Conservation (phyloP, 768 basidiomycete species). For the Exsudoporus frostii region DNA sequence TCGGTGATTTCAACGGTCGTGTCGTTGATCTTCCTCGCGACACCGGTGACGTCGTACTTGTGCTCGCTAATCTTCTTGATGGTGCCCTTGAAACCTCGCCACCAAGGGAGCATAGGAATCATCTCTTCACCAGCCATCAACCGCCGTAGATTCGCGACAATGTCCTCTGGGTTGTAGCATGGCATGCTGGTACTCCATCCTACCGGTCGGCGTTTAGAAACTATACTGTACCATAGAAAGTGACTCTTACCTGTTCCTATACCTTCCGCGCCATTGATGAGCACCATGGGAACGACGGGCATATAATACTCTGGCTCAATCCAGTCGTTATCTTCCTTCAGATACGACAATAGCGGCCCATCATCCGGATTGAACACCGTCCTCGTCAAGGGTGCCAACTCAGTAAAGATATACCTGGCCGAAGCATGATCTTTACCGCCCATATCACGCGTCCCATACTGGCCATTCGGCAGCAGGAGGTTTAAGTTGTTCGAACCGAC, state of each 20-base stretch:
- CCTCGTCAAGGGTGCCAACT: conserved; percentile 69
- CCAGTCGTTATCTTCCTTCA: conserved; percentile 77
- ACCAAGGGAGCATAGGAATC: conserved; percentile 92
- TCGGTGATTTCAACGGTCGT: conserved; percentile 95
- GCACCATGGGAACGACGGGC: conserved; percentile 82
- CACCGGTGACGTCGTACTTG: conserved; percentile 80
- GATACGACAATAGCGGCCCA: conserved; percentile 78
- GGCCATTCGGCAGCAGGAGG: conserved; percentile 82
- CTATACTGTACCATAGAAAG: neutral
- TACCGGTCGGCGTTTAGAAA: conserved; percentile 26
- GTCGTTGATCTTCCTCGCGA: conserved; percentile 72
- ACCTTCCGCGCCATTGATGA: conserved; percentile 94
- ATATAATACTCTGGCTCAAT: conserved; percentile 97
- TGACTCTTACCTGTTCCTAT: conserved; percentile 82
- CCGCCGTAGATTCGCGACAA: conserved; percentile 82
- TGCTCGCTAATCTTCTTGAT: conserved; percentile 79
- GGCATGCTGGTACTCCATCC: conserved; percentile 96
- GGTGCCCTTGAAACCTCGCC: conserved; percentile 90
- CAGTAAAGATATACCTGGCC: conserved; percentile 93
- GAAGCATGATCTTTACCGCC: conserved; percentile 98
- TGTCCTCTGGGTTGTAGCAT: conserved; percentile 87
- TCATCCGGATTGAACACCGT: conserved; percentile 79
- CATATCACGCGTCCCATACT: conserved; percentile 90
- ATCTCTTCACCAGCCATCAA: conserved; percentile 84
- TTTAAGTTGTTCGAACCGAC: conserved; percentile 97